These are phyloP conservation scores for Lentinula lateritia DNA, from an alignment of 768 basidiomycete genomes.

Conservation along the genomic window DNA sequence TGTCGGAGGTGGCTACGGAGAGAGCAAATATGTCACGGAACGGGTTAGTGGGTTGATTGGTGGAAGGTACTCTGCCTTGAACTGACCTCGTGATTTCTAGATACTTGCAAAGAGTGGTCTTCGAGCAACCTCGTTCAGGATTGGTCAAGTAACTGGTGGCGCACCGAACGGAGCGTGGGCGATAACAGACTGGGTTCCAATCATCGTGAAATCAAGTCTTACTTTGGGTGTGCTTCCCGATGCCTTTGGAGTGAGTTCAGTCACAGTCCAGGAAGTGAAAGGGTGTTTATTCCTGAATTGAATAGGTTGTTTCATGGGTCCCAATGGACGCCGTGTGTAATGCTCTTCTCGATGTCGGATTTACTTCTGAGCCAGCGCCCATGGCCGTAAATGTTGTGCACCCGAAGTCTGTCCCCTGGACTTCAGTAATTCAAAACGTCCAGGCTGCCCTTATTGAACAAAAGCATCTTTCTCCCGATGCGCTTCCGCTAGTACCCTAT, in stretches of 20 bases:
- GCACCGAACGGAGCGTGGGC: slow-evolving; percentile 34
- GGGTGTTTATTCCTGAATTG: slow-evolving; percentile 1
- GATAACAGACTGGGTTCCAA: slow-evolving; percentile 43
- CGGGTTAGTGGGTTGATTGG: slow-evolving; percentile 16
- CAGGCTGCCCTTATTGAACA: slow-evolving; percentile 13
- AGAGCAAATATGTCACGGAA: slow-evolving; percentile 32
- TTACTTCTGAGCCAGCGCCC: slow-evolving; percentile 14
- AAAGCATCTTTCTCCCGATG: slow-evolving; percentile 5
- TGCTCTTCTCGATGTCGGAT: slow-evolving; percentile 26
- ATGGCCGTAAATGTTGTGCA: slow-evolving; percentile 30
- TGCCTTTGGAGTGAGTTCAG: slow-evolving; percentile 25
- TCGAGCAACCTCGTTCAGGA: slow-evolving; percentile 24
- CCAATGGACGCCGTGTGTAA: slow-evolving; percentile 27
- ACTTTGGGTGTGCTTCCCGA: slow-evolving; percentile 21
- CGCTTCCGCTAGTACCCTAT: slow-evolving; percentile 18
- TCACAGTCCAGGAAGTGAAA: background rate
- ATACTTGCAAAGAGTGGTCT: slow-evolving; percentile 27
- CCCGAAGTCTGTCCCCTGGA: slow-evolving; percentile 28
- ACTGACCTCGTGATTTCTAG: background rate
- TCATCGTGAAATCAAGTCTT: slow-evolving; percentile 30
- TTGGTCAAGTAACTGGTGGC: slow-evolving; percentile 44
- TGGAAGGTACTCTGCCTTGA: background rate
- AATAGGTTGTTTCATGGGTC: slow-evolving; percentile 28
- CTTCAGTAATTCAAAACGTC: slow-evolving; percentile 18
- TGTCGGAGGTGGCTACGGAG: slow-evolving; percentile 30